phyloP scores from a whole-genome alignment of 1,284 basidiomycete genomes.

The Cryptococcus wingfieldii region DNA sequence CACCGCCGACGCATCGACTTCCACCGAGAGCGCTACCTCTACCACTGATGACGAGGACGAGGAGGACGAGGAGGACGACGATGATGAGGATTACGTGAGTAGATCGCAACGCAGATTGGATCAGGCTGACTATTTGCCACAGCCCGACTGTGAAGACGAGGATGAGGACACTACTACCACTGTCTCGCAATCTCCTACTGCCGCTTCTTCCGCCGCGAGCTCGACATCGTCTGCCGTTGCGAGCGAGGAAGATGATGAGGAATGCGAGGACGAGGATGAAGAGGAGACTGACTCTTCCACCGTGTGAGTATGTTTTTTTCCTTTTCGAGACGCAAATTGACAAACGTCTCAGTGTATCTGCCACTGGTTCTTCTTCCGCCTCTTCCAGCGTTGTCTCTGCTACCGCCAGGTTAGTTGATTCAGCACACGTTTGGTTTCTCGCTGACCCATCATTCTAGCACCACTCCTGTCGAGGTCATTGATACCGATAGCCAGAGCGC shows the following conservation, averaged over 20 bases:
- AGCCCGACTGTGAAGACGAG: neutral
- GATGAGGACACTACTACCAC: neutral
- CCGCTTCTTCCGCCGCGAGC: too few relatives aligned
- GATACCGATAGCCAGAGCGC: neutral
- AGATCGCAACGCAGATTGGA: neutral
- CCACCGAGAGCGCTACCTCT: conserved; percentile 7
- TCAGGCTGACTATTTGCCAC: neutral
- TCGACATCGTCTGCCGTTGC: too few relatives aligned
- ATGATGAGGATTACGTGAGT: conserved; percentile 11
- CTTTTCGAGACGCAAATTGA: too few relatives aligned
- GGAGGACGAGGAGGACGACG: neutral
- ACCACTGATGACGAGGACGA: too few relatives aligned
- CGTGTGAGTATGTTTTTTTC: conserved; percentile 46
- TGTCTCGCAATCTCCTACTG: too few relatives aligned
- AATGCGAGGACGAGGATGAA: conserved; percentile 11
- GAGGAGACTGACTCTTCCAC: conserved; percentile 37
- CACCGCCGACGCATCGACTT: neutral
- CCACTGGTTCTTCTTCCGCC: too few relatives aligned
- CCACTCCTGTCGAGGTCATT: neutral
- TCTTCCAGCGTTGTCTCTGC: neutral
- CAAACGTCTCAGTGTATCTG: too few relatives aligned
- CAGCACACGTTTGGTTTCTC: too few relatives aligned
- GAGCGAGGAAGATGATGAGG: conserved; percentile 9
- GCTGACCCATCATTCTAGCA: neutral
- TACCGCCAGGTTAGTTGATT: conserved; percentile 35